Percentiles rank a stretch among this genome's conserved stretches.
phyloP scores from a whole-genome alignment of 306 rosid species.

The Pyrus betulifolia region DNA sequence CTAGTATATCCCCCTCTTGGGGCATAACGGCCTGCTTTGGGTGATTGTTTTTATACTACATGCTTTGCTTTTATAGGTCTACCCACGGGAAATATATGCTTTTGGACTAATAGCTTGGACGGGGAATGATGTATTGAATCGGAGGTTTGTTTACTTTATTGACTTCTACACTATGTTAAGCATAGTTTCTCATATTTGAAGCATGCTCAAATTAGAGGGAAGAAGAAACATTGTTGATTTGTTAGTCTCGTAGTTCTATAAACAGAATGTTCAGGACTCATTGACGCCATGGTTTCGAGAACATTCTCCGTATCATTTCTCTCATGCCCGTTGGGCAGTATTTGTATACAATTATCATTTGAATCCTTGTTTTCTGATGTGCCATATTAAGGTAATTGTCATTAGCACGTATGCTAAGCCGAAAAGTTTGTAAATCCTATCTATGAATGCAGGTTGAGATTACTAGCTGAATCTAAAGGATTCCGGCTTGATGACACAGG shows the following conservation, averaged over 20 bases:
- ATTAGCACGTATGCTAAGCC: not conserved
- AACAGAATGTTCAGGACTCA: not conserved
- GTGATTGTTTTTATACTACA: not conserved
- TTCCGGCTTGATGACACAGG: conserved; percentile 90
- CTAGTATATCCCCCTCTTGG: not conserved
- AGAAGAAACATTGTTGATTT: not conserved
- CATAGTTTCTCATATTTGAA: not conserved
- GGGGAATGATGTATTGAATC: conserved; percentile 82
- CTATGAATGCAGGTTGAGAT: conserved; percentile 56
- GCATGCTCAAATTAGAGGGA: not conserved
- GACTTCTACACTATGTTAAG: not conserved
- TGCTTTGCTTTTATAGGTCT: conserved; percentile 44
- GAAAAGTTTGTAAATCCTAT: not conserved
- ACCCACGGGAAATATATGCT: conserved; percentile 78
- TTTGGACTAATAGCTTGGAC: conserved; percentile 88
- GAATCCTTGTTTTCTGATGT: not conserved
- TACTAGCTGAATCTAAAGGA: conserved; percentile 83
- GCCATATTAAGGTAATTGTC: not conserved
- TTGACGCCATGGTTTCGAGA: not conserved
- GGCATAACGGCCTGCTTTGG: not conserved
- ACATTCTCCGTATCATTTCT: not conserved
- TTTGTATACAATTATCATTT: not conserved
- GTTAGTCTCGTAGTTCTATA: not conserved
- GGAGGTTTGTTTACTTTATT: conserved; percentile 50
- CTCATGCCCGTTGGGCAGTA: not conserved